phyloP scores from a whole-genome alignment of 768 basidiomycete genomes.

The Pulveroboletus sp. region DNA sequence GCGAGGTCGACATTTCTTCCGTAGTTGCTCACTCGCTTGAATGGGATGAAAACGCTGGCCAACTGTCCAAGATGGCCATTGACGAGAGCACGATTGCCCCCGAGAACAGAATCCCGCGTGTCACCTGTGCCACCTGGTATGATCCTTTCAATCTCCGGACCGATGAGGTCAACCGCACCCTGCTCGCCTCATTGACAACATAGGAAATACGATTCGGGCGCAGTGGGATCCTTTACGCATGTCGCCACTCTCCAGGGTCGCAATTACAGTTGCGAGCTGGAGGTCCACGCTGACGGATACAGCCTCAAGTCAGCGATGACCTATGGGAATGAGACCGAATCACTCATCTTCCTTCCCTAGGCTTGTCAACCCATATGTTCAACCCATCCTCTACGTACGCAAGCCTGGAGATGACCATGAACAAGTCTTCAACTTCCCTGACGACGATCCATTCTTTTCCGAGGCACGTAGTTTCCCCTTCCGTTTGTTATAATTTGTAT shows the following conservation, averaged over 20 bases:
- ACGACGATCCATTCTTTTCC: constrained; percentile 93
- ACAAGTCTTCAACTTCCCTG: constrained; percentile 62
- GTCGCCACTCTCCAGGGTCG: constrained; percentile 86
- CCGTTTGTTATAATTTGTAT: not conserved
- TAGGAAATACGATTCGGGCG: constrained; percentile 94
- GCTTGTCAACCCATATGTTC: constrained; percentile 89
- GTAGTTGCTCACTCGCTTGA: constrained; percentile 86
- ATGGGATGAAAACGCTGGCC: constrained; percentile 86
- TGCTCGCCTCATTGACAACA: constrained; percentile 17
- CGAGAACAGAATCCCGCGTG: constrained; percentile 89
- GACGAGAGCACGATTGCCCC: constrained; percentile 83
- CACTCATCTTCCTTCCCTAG: constrained; percentile 34
- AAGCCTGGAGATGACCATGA: constrained; percentile 77
- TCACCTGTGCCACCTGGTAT: constrained; percentile 88
- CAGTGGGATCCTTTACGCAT: constrained; percentile 89
- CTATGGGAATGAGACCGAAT: constrained; percentile 6
- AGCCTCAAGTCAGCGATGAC: constrained; percentile 57
- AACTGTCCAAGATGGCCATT: constrained; percentile 71
- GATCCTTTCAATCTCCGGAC: constrained; percentile 23
- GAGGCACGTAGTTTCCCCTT: constrained; percentile 42
- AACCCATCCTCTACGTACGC: constrained; percentile 83
- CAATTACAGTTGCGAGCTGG: constrained; percentile 92
- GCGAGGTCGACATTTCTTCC: constrained; percentile 81
- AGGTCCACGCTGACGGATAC: constrained; percentile 93
- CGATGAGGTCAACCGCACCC: constrained; percentile 9